Evolutionary conservation across 495 filamentous ascomycete species (phyloP).

Genomic region (Aspergillus funiculosus): DNA sequence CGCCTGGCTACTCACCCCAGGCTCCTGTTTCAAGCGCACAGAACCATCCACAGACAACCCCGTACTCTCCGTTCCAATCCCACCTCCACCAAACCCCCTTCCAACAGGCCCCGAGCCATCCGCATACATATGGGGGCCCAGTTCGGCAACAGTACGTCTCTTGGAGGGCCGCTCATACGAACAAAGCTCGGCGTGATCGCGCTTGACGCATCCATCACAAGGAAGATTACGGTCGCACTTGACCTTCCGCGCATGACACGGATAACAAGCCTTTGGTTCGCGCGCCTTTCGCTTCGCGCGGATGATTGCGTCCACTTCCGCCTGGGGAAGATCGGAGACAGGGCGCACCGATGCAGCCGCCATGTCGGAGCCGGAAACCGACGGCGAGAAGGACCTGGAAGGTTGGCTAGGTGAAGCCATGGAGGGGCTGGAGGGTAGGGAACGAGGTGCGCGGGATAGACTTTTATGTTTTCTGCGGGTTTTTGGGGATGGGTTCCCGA

Average conservation of each 20-base stretch:
- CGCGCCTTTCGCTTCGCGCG: constrained; percentile 46
- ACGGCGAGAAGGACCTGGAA: constrained; percentile 34
- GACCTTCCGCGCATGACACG: constrained; percentile 67
- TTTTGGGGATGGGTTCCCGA: too few species aligned
- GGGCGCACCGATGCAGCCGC: constrained; percentile 21
- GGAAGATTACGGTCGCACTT: constrained; percentile 70
- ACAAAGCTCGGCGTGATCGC: constrained; percentile 65
- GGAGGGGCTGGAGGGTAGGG: not conserved
- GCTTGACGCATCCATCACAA: constrained; percentile 68
- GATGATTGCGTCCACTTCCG: constrained; percentile 47
- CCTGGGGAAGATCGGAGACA: constrained; percentile 41
- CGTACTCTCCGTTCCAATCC: constrained; percentile 15
- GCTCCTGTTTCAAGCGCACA: constrained; percentile 27
- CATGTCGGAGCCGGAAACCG: constrained; percentile 24
- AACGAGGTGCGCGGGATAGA: too few species aligned
- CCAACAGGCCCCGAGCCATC: constrained; percentile 29
- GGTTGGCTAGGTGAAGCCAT: constrained; percentile 40
- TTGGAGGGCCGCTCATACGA: constrained; percentile 66
- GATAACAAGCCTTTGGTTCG: constrained; percentile 59
- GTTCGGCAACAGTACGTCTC: constrained; percentile 41
- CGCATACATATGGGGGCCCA: constrained; percentile 26
- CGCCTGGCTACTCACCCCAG: constrained; percentile 16
- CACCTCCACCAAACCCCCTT: constrained; percentile 4
- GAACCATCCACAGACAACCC: constrained; percentile 22
- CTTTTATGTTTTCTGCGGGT: not conserved